phyloP scores from a whole-genome alignment of 192 early-diverging fungal species.

The Coemansia sp. region DNA sequence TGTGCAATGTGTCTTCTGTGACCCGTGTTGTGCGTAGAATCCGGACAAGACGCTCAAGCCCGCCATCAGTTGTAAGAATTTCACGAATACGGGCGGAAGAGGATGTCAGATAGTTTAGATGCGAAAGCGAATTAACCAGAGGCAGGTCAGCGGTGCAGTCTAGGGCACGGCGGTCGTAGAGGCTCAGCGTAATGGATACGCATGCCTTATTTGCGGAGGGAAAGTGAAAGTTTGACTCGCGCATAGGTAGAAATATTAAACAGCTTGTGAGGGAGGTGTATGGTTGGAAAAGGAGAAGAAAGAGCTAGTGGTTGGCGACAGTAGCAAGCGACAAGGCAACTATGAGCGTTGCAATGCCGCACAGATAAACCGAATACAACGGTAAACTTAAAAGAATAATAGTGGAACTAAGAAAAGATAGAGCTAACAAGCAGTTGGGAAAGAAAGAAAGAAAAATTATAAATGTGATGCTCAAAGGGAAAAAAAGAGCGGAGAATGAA shows the following conservation, averaged over 20 bases:
- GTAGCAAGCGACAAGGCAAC: neutral
- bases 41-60: slow-evolving; percentile 81
- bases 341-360: neutral
- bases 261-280: neutral
- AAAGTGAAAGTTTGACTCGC: slow-evolving; percentile 81
- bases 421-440: slow-evolving; percentile 4
- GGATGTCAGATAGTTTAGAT: slow-evolving; percentile 84
- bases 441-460: slow-evolving; percentile 6
- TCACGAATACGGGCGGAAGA: slow-evolving; percentile 78
- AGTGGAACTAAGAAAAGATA: neutral
- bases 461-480: neutral
- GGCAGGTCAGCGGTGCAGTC: slow-evolving; percentile 84
- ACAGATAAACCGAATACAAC: neutral
- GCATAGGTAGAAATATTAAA: slow-evolving; percentile 52
- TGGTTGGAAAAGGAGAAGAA: neutral
- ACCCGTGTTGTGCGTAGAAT: slow-evolving; percentile 70
- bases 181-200: slow-evolving; percentile 72
- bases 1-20: slow-evolving; percentile 68
- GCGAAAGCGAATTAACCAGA: slow-evolving; percentile 84
- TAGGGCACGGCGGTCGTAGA: slow-evolving; percentile 96
- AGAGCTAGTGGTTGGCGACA: neutral
- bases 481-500: slow-evolving; percentile 4
- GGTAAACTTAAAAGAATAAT: neutral
- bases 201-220: slow-evolving; percentile 77
- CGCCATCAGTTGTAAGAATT: slow-evolving; percentile 83